Base-by-base conservation (phyloP, 208 protist genomes). In the Crithidia acanthocephali region DNA sequence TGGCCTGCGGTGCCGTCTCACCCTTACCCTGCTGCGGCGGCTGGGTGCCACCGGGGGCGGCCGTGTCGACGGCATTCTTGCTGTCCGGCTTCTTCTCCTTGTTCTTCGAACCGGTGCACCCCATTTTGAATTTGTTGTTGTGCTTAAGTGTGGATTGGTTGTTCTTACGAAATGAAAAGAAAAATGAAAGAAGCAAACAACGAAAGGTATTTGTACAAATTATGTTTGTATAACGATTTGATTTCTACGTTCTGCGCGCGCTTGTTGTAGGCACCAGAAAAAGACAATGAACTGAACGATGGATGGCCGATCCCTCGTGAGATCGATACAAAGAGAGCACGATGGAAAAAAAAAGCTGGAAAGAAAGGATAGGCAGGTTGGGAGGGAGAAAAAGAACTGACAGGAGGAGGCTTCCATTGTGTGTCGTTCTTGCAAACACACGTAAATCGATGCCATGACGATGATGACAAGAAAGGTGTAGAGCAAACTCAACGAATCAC, bases 61-160 rank as follows among this genome's bases (percentile, higher is more conserved):
- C 28, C 4, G 48, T 56, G 25, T 68, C 48, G 22, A 45, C 62
- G 2, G 62, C 61, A 20, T 72, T 56, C 42, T 40, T 18, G 13
- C 35, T 51, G 23, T 23, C 30, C 32, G 42, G 30, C 74, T 65
- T 74, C 47, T 52, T 60, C 30, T 73, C 68, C 58, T 75, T 69
- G 58, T 70, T 76, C 74, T 89, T 90, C 20, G 81, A 87, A 32
- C 72, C 74, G 33, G 63, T 57, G 81, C 79, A 80, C 58, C 85
- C 82, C 82, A 87, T 90, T 68, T 52, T 76, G 47, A 85, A 57
- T 62, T n/a, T 60, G 5, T 61, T 28, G 6, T 28, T 42, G 8
- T 73, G 1, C 44, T 48, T 57, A 57, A 16, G 9, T 50, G n/a
- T 56, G 33, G 7, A 6, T 51, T n/a, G 10, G 35, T 35, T 32